Conservation (phyloP, 192 early-diverging fungal genomes). For the Podila verticillata region DNA sequence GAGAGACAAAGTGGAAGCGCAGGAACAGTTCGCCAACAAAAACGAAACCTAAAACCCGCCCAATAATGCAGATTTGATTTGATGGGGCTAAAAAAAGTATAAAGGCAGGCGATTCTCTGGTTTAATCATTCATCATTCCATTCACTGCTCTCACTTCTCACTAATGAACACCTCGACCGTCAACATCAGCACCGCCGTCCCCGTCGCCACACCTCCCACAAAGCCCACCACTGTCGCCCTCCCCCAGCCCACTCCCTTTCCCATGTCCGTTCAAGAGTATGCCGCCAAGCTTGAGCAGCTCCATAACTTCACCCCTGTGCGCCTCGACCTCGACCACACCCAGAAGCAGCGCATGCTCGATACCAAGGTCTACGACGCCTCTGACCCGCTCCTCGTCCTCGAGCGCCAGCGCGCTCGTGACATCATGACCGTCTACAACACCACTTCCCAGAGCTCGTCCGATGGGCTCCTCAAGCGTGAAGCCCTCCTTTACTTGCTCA, state of each 20-base stretch:
- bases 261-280: conserved; percentile 20
- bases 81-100: no score
- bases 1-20: no score
- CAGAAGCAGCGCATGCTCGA: conserved; percentile 45
- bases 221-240: not conserved
- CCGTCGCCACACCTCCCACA: not conserved
- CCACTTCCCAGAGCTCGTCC: conserved; percentile 8
- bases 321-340: conserved; percentile 31
- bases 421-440: conserved; percentile 29
- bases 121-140: no score
- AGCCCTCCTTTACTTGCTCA: conserved; percentile 22
- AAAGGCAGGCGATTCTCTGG: no score
- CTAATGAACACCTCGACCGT: not conserved
- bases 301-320: conserved; percentile 17
- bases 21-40: no score
- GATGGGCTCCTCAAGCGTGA: conserved; percentile 29
- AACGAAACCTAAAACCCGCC: no score
- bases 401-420: conserved; percentile 40
- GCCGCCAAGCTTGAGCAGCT: conserved; percentile 31
- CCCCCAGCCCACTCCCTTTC: not conserved
- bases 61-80: no score
- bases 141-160: no score
- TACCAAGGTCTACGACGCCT: conserved; percentile 27
- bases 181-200: conserved; percentile 8
- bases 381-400: conserved; percentile 14